Conservation (phyloP, 2,329 filamentous ascomycete species). For the Penicillium sp. region DNA sequence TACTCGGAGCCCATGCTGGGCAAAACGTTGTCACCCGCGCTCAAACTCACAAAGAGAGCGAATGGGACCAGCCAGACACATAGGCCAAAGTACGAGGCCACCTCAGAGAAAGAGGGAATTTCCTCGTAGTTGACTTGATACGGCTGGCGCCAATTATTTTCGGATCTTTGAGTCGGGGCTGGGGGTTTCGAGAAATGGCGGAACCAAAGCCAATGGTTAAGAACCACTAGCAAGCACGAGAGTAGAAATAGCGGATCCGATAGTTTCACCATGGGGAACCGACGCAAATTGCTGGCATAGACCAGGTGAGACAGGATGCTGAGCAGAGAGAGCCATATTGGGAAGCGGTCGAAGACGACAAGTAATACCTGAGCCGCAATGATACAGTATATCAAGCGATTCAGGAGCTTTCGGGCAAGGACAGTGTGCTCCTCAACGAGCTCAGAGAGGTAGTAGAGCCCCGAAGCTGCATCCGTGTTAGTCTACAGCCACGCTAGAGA, state of each 20-base stretch:
- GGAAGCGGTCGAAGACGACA: slow-evolving; percentile 80
- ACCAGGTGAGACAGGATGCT: slow-evolving; percentile 78
- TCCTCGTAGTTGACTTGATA: slow-evolving; percentile 44
- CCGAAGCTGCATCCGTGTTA: slow-evolving; percentile 66
- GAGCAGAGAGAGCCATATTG: slow-evolving; percentile 68
- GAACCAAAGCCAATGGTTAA: slow-evolving; percentile 97
- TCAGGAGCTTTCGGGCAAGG: slow-evolving; percentile 81
- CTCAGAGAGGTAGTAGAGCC: slow-evolving; percentile 96
- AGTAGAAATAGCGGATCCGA: slow-evolving; percentile 81
- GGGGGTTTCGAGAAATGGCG: slow-evolving; percentile 74
- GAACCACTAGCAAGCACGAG: slow-evolving; percentile 79
- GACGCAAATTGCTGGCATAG: slow-evolving; percentile 82
- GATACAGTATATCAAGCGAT: slow-evolving; percentile 77
- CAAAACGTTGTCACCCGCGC: slow-evolving; percentile 89
- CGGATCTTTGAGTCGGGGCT: slow-evolving; percentile 34
- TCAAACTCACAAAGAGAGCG: slow-evolving; percentile 88
- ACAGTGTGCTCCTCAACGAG: slow-evolving; percentile 98
- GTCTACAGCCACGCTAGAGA: not conserved
- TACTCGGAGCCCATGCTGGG: slow-evolving; percentile 85
- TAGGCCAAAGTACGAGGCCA: slow-evolving; percentile 91
- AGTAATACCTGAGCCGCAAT: slow-evolving; percentile 73
- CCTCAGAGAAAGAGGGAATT: slow-evolving; percentile 84
- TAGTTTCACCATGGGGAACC: slow-evolving; percentile 75
- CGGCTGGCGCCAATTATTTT: slow-evolving; percentile 36
- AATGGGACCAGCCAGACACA: slow-evolving; percentile 98